Percentiles rank a stretch among this genome's conserved stretches.
Conservation (phyloP, 2,329 filamentous ascomycete species). For the Ceratocystis alfenasii region DNA sequence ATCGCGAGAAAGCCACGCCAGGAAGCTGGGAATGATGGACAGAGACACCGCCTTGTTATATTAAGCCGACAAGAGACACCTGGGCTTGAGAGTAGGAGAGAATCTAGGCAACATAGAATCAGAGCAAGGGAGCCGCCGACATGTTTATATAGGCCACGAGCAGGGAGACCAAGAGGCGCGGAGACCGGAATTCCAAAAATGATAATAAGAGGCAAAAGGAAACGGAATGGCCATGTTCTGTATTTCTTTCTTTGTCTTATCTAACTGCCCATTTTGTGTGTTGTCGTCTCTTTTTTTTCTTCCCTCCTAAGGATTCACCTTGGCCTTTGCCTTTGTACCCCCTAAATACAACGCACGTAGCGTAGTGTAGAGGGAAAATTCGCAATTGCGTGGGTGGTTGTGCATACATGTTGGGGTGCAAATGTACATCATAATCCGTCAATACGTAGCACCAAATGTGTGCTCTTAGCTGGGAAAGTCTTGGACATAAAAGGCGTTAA, state of each 20-base stretch:
- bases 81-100: background rate
- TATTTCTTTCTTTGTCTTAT: background rate
- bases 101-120: background rate
- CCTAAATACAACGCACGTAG: no score
- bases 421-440: no score
- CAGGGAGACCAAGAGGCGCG: background rate
- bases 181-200: background rate
- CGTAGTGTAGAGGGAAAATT: no score
- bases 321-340: no score
- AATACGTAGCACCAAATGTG: no score
- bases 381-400: no score
- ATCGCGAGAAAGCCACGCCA: background rate
- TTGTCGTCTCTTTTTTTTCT: background rate
- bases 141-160: background rate
- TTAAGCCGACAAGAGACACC: background rate
- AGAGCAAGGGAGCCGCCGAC: background rate
- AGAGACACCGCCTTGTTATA: slow-evolving; percentile 1
- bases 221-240: background rate
- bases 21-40: background rate
- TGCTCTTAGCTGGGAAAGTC: no score
- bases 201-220: background rate
- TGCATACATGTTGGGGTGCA: no score
- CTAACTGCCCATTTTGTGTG: background rate
- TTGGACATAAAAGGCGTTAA: background rate
- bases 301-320: background rate